Evolutionary conservation across 1,139 yeast species (phyloP), one percentile per base, ranked within the genome.

Genomic region (Blastobotrys arbuscula): DNA sequence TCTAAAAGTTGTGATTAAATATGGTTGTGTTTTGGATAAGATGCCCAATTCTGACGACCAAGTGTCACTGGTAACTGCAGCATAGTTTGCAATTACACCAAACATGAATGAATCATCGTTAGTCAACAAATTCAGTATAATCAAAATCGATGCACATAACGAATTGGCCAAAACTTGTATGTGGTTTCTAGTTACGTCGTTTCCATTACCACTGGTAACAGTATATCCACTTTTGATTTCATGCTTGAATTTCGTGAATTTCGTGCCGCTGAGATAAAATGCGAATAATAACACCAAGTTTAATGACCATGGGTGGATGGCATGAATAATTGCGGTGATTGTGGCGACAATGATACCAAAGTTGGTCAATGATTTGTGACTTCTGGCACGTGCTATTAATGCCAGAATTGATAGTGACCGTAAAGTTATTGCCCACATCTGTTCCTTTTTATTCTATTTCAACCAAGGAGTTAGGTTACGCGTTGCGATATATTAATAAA

Each of bases 31-130:
- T 28, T 55, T 55, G 1, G 77, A 71, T 23, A 75, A 55, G 15
- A 75, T 73, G 2, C 79, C 79, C 21, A 75, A 59, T 52, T 75
- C 79, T 1, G 77, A 72, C 2, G 78, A 73, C 71, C 74, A 71
- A 0, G 79, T 74, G 50, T 75, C 79, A 3, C 77, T 72, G 1
- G 72, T 71, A 12, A 73, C 76, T 2, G 76, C 75, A 5, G 73
- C 70, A 53, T 75, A 75, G 42, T 75, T 77, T 2, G 71, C 66
- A 23, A 71, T 57, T 18, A 71, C 58, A 4, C 74, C 76, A 15
- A 61, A 44, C 44, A 52, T 40, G 35, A 51, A 41, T 10, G 46
- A 34, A 35, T 50, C 48, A 28, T 47, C 45, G 8, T 35, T 19
- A n/a, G 56, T 53, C 16, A 52, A 42, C 18, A 53, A 39, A 44